These are phyloP conservation scores for Flaveria brownii DNA, from an alignment of 129 eudicot genomes.

Conservation along the genomic window DNA sequence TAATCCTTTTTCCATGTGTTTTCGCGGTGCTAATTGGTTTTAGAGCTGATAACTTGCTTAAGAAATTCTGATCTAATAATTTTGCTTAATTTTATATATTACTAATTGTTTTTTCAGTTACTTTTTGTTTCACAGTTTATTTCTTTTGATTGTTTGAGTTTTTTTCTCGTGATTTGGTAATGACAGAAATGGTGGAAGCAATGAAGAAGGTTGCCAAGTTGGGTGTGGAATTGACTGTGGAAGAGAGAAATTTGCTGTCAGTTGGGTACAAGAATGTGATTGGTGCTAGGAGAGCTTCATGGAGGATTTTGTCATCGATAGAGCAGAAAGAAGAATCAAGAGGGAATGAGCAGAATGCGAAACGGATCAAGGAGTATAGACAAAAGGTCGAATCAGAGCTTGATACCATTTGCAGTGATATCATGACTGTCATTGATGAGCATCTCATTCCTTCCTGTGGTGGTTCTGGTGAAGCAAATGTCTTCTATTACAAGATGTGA, in stretches of 20 bases:
- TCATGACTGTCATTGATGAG: constrained; percentile 60
- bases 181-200: constrained; percentile 67
- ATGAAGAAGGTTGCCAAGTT: constrained; percentile 61
- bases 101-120: background rate
- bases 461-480: constrained; percentile 56
- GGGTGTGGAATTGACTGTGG: constrained; percentile 61
- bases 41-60: background rate
- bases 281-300: constrained; percentile 63
- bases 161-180: constrained; percentile 13
- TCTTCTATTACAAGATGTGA: constrained; percentile 68
- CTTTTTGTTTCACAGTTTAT: background rate
- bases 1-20: background rate
- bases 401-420: constrained; percentile 55
- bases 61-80: constrained; percentile 25
- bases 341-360: constrained; percentile 60
- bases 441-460: constrained; percentile 63
- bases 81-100: background rate
- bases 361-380: constrained; percentile 57
- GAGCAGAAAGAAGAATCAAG: constrained; percentile 65
- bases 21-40: constrained; percentile 5
- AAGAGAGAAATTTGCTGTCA: constrained; percentile 65
- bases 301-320: constrained; percentile 68
- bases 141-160: background rate
- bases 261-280: constrained; percentile 70
- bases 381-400: constrained; percentile 61